phyloP scores from a whole-genome alignment of 2,329 filamentous ascomycete species.

The Diplodia corticola region DNA sequence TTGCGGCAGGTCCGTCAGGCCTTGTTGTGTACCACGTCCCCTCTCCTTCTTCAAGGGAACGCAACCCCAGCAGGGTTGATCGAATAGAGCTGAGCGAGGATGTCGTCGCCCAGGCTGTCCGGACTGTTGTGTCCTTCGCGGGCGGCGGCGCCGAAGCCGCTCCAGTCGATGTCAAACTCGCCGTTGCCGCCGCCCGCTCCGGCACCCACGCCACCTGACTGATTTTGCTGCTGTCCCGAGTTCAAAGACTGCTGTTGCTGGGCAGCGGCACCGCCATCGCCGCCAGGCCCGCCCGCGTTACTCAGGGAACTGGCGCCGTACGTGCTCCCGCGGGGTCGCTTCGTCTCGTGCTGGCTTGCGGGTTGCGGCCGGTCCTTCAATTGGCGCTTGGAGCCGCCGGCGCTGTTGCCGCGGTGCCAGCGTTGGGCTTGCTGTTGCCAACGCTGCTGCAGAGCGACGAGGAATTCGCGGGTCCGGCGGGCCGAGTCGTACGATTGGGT shows the following conservation, averaged over 20 bases:
- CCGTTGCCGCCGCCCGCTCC: neutral
- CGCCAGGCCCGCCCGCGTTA: neutral
- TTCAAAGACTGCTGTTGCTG: neutral
- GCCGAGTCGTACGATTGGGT: conserved; percentile 22
- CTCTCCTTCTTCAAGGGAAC: conserved; percentile 7
- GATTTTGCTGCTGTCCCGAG: neutral
- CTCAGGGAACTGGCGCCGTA: conserved; percentile 6
- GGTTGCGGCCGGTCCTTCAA: conserved; percentile 6
- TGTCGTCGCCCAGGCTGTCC: conserved; percentile 19
- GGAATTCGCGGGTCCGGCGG: conserved; percentile 19
- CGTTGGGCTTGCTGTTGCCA: conserved; percentile 12
- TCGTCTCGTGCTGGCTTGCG: conserved; percentile 10
- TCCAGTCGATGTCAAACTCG: conserved; percentile 18
- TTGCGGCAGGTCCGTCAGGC: neutral
- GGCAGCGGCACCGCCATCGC: neutral
- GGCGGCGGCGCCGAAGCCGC: conserved; percentile 3
- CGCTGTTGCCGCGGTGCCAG: neutral
- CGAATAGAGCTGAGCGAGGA: conserved; percentile 22
- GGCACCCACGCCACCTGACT: neutral
- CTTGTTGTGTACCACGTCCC: neutral
- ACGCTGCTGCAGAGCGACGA: conserved; percentile 21
- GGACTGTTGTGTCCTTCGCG: conserved; percentile 15
- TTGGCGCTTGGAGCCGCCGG: conserved; percentile 6
- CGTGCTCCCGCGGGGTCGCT: conserved; percentile 17
- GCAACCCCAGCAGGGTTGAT: conserved; percentile 16